Evolutionary conservation across 306 rosid species (phyloP), one percentile per base, ranked within the genome.

Genomic region (Cicer cuneatum): DNA sequence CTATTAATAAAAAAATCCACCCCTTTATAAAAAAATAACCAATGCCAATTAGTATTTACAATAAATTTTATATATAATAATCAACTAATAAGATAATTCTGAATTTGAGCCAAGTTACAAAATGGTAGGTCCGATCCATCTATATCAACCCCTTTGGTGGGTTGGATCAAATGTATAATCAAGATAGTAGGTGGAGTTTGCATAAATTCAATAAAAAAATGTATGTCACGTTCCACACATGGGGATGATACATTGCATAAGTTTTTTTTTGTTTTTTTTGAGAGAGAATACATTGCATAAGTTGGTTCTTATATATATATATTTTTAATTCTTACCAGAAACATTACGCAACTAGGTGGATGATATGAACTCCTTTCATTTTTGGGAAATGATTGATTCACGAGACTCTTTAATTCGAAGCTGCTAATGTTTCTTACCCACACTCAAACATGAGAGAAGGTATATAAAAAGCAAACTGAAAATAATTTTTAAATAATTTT

Each of bases 221-320:
- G 61, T 12, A 65, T 13, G 56, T 46, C 49, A 5, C 5, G 38
- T 10, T 54, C 56, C 24, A 45, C 45, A 21, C 24, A 38, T 1
- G 21, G 39, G 40, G 56, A 70, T 14, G 59, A 49, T 73, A 66
- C 75, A 73, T 73, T 80, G 76, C 70, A 66, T 66, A 10, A 33
- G 47, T 21, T 21, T 21, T 18, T 18, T 21, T 0, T 21, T 21
- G 24, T 1, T 21, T 1, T 21, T 21, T n/a, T n/a, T n/a, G n/a
- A n/a, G 24, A 21, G 24, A 21, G 24, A 21, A 21, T 74, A 68
- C 76, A 74, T 74, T 80, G 77, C 59, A 68, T 60, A 8, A 21
- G 51, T 42, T 7, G 3, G 48, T 1, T 2, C 13, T 51, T 15
- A 0, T 47, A 4, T 21, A 7, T 46, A 4, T 37, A 8, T 19